Evolutionary conservation across 495 filamentous ascomycete species (phyloP).

Genomic region (Cenococcum geophilum): DNA sequence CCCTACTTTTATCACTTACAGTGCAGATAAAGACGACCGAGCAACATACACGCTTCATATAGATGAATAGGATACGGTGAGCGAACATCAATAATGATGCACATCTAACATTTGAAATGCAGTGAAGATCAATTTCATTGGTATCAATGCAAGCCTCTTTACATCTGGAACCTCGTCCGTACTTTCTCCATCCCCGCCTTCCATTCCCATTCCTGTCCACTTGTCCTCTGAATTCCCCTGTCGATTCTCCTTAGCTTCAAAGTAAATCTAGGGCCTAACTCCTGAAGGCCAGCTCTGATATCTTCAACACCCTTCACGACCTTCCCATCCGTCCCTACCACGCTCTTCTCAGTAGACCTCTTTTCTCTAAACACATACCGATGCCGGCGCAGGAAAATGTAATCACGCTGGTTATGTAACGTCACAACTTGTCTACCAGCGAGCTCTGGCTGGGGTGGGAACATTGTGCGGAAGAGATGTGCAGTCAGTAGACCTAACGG

Average conservation of each 20-base stretch:
- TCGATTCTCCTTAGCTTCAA: constrained; percentile 86
- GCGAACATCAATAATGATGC: background rate
- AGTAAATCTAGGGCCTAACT: constrained; percentile 78
- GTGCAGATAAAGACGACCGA: too few species aligned
- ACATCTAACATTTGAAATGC: background rate
- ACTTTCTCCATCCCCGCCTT: constrained; percentile 87
- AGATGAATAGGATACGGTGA: background rate
- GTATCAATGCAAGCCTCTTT: background rate
- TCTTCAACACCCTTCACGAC: constrained; percentile 73
- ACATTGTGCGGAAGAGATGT: constrained; percentile 73
- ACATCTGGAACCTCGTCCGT: constrained; percentile 74
- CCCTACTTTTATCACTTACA: too few species aligned
- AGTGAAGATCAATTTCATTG: background rate
- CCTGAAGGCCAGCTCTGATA: constrained; percentile 77
- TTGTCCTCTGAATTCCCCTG: constrained; percentile 73
- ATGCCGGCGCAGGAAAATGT: constrained; percentile 86
- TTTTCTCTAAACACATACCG: constrained; percentile 91
- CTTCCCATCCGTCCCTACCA: constrained; percentile 81
- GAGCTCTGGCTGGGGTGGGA: constrained; percentile 76
- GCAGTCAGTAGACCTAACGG: constrained; percentile 87
- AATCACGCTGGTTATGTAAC: constrained; percentile 92
- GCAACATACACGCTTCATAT: too few species aligned
- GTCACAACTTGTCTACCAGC: constrained; percentile 83
- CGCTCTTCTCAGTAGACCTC: constrained; percentile 73
- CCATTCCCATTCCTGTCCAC: constrained; percentile 93